Percentiles rank a stretch among this genome's conserved stretches.
Conservation (phyloP, 805 yeast genomes). For the Citeromyces matritensis region DNA sequence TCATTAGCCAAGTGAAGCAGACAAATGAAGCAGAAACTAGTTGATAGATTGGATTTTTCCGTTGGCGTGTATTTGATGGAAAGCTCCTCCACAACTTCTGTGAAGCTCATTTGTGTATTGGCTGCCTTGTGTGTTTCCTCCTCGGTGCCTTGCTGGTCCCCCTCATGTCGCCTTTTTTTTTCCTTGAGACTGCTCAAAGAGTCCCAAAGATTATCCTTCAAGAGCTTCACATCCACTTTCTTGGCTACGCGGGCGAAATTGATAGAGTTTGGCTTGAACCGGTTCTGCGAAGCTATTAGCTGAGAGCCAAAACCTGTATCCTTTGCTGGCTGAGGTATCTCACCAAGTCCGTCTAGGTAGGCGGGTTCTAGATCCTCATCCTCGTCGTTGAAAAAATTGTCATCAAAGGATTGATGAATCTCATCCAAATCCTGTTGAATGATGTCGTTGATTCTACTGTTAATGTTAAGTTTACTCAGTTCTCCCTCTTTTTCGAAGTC, state of each 20-base stretch:
- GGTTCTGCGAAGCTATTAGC: constrained; percentile 4
- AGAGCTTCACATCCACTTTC: constrained; percentile 27
- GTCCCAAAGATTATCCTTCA: constrained; percentile 31
- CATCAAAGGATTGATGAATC: constrained; percentile 9
- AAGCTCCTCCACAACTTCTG: constrained; percentile 19
- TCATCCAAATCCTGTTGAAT: constrained; percentile 8
- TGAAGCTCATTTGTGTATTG: constrained; percentile 9
- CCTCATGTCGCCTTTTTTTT: constrained; percentile 11
- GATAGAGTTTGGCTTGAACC: constrained; percentile 15
- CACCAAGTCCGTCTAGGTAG: constrained; percentile 5
- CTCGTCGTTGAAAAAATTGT: constrained; percentile 17
- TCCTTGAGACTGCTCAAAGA: constrained; percentile 14
- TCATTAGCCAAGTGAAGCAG: constrained; percentile 34
- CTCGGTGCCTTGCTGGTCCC: constrained; percentile 4
- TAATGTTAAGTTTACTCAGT: constrained; percentile 20
- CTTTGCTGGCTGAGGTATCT: background rate
- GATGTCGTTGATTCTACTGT: constrained; percentile 4
- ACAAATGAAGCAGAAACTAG: constrained; percentile 35
- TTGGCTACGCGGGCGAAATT: constrained; percentile 31
- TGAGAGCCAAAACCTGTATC: constrained; percentile 6
- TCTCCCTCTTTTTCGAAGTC: constrained; percentile 15
- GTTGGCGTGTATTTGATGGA: constrained; percentile 19
- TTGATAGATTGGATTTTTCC: constrained; percentile 25
- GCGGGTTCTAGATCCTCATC: constrained; percentile 6
- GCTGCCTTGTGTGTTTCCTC: constrained; percentile 1